Evolutionary conservation across 768 basidiomycete genomes (phyloP), one percentile per base, ranked within the genome.

Genomic region (Phanerochaete sordida): DNA sequence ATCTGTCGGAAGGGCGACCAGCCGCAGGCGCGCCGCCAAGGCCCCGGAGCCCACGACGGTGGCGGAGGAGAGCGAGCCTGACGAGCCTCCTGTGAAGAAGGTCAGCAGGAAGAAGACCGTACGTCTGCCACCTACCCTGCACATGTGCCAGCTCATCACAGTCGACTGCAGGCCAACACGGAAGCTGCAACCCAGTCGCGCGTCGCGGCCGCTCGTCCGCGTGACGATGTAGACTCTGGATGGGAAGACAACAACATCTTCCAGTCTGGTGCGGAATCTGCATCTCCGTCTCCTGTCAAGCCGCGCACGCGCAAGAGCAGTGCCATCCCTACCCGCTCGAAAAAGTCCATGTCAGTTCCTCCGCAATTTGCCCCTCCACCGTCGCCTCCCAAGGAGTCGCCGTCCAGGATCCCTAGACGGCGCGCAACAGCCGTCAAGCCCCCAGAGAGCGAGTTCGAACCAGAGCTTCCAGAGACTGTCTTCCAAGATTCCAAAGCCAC

Each of bases 191-290:
- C 75, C n/a, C 78, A 81, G 62, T 75, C 77, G 31, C 83, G 88
- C 30, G 81, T 85, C 37, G 75, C 80, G 13, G 86, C 87, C 23
- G 62, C 68, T 33, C 62, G 61, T 53, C 31, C 58, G 1, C 37
- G 16, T 33, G 70, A 68, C 19, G 70, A 61, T 26, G 87, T 90
- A 39, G 90, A 91, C 56, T 92, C 90, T 65, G 90, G 90, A 33
- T 93, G 91, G 91, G 91, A 93, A 68, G 91, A 93, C 64, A 92
- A 91, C 68, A 93, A 94, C 63, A 84, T 92, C 28, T 94, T 94
- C 70, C 91, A 94, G 68, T 92, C 90, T 9, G 91, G 90, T n/a
- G 87, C 88, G 4, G 91, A 93, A 66, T 89, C 88, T n/a, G 90
- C 90, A 7, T 92, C 90, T 15, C 84, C 87, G 35, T 82, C 86